These are phyloP conservation scores for Trichosporon sp. DNA, from an alignment of 1,284 basidiomycete species.

Conservation along the genomic window DNA sequence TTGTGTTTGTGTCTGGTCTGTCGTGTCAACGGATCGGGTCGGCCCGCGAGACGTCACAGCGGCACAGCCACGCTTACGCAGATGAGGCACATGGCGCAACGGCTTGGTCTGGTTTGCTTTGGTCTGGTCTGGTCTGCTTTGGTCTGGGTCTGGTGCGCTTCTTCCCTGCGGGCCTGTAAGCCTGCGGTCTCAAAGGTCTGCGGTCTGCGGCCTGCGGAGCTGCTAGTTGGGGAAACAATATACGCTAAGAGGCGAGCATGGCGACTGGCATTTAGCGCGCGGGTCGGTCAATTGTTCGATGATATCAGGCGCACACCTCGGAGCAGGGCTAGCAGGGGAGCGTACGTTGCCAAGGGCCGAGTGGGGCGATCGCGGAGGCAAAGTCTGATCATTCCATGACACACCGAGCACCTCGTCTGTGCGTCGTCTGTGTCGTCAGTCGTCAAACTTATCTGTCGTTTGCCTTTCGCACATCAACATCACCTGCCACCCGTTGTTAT, in stretches of 20 bases:
- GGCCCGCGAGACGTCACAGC: not conserved
- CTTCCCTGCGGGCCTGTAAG: too few relatives aligned
- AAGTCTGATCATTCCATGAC: not conserved
- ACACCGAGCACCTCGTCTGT: not conserved
- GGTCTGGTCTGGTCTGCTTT: too few relatives aligned
- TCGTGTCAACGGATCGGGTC: not conserved
- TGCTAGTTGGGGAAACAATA: not conserved
- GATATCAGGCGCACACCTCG: not conserved
- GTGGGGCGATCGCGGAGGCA: not conserved
- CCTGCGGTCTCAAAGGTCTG: too few relatives aligned
- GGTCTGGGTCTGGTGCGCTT: too few relatives aligned
- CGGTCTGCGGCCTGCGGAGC: not conserved
- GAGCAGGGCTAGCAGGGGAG: too few relatives aligned
- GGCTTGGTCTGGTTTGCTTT: too few relatives aligned
- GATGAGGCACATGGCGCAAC: not conserved
- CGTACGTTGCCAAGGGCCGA: too few relatives aligned
- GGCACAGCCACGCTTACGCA: too few relatives aligned
- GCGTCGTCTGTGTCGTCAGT: not conserved
- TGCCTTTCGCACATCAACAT: not conserved
- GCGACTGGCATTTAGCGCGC: not conserved
- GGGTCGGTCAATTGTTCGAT: not conserved
- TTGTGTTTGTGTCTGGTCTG: not conserved
- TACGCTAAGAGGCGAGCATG: not conserved
- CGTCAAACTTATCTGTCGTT: not conserved
- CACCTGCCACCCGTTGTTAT: too few relatives aligned